Evolutionary conservation across 2,329 filamentous ascomycete genomes (phyloP).

Genomic region (Xylariales sp.): DNA sequence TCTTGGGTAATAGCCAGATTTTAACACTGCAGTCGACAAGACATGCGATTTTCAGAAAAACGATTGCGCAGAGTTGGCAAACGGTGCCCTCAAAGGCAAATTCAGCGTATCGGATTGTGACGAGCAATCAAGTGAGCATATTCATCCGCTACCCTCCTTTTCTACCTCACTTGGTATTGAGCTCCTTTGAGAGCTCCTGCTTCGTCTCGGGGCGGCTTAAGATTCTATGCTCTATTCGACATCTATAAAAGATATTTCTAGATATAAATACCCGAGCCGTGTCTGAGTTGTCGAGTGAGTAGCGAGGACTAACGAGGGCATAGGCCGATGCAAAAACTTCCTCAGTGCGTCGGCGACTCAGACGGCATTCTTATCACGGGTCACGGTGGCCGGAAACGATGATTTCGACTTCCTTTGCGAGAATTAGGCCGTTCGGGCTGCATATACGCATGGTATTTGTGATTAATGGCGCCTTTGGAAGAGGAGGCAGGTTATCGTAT

Average conservation of each 20-base stretch:
- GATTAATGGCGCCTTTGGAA: not conserved
- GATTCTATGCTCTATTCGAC: not conserved
- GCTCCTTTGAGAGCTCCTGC: not conserved
- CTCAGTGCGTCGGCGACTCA: constrained; percentile 31
- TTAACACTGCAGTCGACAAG: constrained; percentile 55
- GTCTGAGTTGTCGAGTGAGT: not conserved
- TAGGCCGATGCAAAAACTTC: constrained; percentile 29
- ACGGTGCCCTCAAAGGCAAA: constrained; percentile 41
- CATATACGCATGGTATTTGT: not conserved
- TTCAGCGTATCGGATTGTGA: constrained; percentile 60
- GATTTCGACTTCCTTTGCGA: constrained; percentile 38
- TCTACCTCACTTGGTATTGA: not conserved
- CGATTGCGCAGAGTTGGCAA: constrained; percentile 57
- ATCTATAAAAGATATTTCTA: not conserved
- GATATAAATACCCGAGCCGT: not conserved
- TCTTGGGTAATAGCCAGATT: constrained; percentile 53
- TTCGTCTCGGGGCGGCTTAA: not conserved
- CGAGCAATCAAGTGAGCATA: constrained; percentile 56
- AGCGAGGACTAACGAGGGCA: constrained; percentile 19
- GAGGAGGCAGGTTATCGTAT: not conserved
- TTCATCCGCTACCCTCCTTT: constrained; percentile 5
- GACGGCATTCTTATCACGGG: constrained; percentile 33
- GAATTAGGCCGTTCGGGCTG: constrained; percentile 12
- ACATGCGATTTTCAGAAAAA: constrained; percentile 64
- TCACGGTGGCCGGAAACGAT: constrained; percentile 21